These are phyloP conservation scores for Casuarina cunninghamiana DNA, from an alignment of 306 rosid species.

Conservation along the genomic window DNA sequence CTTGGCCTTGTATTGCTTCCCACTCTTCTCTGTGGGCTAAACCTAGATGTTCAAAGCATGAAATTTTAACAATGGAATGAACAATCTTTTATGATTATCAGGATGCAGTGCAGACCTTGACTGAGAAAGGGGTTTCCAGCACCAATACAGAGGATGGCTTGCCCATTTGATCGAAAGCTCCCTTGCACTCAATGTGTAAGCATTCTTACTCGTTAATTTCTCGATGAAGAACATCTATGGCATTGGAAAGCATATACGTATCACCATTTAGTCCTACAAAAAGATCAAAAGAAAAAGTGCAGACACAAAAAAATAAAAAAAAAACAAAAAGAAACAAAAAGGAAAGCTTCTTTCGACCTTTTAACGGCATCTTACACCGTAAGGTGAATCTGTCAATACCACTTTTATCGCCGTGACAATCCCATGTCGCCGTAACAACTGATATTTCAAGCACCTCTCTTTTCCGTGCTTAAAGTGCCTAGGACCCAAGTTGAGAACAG, in stretches of 20 bases:
- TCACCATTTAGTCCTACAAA: no score
- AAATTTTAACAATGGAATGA: neutral
- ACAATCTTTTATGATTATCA: neutral
- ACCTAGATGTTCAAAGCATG: neutral
- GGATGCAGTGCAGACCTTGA: slow-evolving; percentile 46
- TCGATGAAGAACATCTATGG: slow-evolving; percentile 53
- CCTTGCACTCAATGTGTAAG: slow-evolving; percentile 64
- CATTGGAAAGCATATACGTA: neutral
- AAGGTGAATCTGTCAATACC: no score
- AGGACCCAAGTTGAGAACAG: no score
- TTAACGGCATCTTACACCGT: no score
- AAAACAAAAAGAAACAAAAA: no score
- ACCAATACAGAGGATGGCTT: slow-evolving; percentile 59
- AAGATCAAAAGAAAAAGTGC: no score
- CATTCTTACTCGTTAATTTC: slow-evolving; percentile 50
- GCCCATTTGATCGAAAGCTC: slow-evolving; percentile 64
- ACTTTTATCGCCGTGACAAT: no score
- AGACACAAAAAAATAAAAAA: no score
- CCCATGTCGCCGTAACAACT: no score
- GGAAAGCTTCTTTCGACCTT: no score
- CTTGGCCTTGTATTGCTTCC: neutral
- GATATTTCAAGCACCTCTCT: no score
- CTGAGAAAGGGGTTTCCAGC: slow-evolving; percentile 56
- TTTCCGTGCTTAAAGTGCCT: no score
- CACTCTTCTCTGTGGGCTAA: neutral